These are phyloP conservation scores for Pseudogymnoascus sp. DNA, from an alignment of 2,329 filamentous ascomycete genomes.

Conservation along the genomic window DNA sequence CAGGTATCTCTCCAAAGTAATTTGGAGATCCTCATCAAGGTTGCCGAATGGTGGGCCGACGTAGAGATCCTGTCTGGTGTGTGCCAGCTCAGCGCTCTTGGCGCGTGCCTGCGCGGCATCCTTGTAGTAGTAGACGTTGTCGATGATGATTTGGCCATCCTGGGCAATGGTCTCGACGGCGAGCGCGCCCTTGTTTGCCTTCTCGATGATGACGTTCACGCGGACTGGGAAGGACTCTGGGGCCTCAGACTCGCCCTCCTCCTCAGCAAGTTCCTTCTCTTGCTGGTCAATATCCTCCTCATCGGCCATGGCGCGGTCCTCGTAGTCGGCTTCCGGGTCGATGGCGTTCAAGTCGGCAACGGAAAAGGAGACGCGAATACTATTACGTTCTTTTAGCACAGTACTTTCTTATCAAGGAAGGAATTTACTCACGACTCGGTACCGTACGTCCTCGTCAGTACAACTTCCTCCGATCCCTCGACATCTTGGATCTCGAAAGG, in stretches of 20 bases:
- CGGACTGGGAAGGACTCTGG: conserved; percentile 65
- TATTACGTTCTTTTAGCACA: conserved; percentile 26
- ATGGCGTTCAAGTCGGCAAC: conserved; percentile 72
- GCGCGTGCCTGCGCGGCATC: conserved; percentile 71
- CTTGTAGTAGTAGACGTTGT: conserved; percentile 83
- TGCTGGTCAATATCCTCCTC: conserved; percentile 43
- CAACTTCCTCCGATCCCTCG: conserved; percentile 78
- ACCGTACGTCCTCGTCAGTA: conserved; percentile 72
- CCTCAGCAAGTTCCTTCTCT: conserved; percentile 49
- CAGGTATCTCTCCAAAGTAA: conserved; percentile 84
- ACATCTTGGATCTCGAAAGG: conserved; percentile 77
- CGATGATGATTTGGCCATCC: conserved; percentile 77
- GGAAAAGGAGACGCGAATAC: conserved; percentile 74
- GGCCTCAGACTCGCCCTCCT: conserved; percentile 42
- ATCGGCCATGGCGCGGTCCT: conserved; percentile 48
- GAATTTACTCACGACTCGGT: conserved; percentile 66
- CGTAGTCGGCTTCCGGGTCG: conserved; percentile 50
- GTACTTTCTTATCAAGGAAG: background rate
- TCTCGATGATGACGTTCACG: conserved; percentile 82
- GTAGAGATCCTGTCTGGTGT: conserved; percentile 71
- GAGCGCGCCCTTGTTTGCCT: conserved; percentile 70
- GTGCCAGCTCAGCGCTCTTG: conserved; percentile 66
- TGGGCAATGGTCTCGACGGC: conserved; percentile 80
- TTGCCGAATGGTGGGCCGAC: conserved; percentile 87
- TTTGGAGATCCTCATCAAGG: conserved; percentile 91